Evolutionary conservation across 345 rosid species (phyloP).

Genomic region (Boechera divaricarpa): DNA sequence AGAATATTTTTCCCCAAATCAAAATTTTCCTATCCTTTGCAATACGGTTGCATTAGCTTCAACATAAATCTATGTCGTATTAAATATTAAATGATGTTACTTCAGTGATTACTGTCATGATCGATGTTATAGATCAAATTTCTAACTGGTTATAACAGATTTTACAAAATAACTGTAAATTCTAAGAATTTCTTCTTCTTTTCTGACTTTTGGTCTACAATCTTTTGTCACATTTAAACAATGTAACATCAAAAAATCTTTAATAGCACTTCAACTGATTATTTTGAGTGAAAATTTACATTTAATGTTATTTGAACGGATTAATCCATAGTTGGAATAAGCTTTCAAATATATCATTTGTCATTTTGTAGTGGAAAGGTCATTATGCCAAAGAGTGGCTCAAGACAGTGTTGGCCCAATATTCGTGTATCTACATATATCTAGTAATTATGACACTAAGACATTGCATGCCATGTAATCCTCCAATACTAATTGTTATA

Average conservation of each 20-base stretch:
- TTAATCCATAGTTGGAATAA: constrained; percentile 13
- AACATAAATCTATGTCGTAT: background rate
- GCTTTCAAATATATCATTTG: constrained; percentile 28
- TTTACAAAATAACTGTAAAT: background rate
- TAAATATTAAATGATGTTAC: background rate
- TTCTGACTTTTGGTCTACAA: background rate
- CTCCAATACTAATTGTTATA: constrained; percentile 29
- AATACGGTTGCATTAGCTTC: background rate
- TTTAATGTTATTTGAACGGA: background rate
- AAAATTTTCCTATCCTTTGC: background rate
- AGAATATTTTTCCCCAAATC: background rate
- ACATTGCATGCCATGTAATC: constrained; percentile 38
- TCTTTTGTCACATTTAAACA: background rate
- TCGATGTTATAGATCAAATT: background rate
- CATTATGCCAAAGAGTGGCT: constrained; percentile 50
- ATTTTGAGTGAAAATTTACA: background rate
- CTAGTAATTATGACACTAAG: constrained; percentile 39
- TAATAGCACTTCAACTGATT: background rate
- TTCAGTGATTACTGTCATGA: background rate
- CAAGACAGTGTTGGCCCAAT: constrained; percentile 38
- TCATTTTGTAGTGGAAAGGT: constrained; percentile 38
- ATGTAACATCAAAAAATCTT: background rate
- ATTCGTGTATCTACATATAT: constrained; percentile 8
- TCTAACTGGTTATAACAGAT: background rate
- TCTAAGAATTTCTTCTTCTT: background rate